phyloP scores from a whole-genome alignment of 768 basidiomycete genomes.

The Naganishia friedmannii region DNA sequence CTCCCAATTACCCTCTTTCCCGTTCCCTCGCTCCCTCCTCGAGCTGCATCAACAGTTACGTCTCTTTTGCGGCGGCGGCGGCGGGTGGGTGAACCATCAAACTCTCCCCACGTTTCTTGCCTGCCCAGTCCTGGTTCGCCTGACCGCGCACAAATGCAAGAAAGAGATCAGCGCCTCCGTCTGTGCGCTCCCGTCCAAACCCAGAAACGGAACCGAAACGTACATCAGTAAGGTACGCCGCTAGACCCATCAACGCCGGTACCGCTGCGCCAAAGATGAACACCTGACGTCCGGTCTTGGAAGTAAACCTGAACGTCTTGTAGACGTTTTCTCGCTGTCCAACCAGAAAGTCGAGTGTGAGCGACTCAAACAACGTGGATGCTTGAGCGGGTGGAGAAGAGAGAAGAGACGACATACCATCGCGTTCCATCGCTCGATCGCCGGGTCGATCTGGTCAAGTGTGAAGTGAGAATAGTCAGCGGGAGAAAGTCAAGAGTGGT shows the following conservation, averaged over 20 bases:
- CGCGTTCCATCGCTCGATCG: slow-evolving; percentile 61
- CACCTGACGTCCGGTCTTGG: slow-evolving; percentile 62
- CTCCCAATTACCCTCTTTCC: too few species aligned
- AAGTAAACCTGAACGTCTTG: slow-evolving; percentile 76
- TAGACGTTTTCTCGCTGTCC: slow-evolving; percentile 80
- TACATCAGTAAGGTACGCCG: slow-evolving; percentile 43
- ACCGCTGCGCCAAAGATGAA: slow-evolving; percentile 64
- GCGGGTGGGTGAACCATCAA: slow-evolving; percentile 12
- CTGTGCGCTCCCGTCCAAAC: slow-evolving; percentile 20
- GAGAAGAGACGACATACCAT: slow-evolving; percentile 56
- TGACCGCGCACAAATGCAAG: slow-evolving; percentile 9
- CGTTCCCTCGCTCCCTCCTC: too few species aligned
- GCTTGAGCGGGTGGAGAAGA: too few species aligned
- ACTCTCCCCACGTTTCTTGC: slow-evolving; percentile 37
- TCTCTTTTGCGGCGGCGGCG: neutral
- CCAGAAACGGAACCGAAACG: slow-evolving; percentile 27
- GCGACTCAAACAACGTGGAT: too few species aligned
- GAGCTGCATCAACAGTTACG: too few species aligned
- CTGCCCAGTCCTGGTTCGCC: slow-evolving; percentile 46
- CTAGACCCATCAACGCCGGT: slow-evolving; percentile 56
- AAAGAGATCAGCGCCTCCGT: slow-evolving; percentile 21
- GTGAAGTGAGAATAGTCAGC: too few species aligned
- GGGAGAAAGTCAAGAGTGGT: too few species aligned
- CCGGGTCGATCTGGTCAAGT: slow-evolving; percentile 55
- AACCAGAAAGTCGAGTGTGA: too few species aligned